A percentile compares a stretch with the other conserved stretches of the same genome.
Conservation (phyloP, 2,329 filamentous ascomycete genomes). For the Thielaviopsis punctulata region DNA sequence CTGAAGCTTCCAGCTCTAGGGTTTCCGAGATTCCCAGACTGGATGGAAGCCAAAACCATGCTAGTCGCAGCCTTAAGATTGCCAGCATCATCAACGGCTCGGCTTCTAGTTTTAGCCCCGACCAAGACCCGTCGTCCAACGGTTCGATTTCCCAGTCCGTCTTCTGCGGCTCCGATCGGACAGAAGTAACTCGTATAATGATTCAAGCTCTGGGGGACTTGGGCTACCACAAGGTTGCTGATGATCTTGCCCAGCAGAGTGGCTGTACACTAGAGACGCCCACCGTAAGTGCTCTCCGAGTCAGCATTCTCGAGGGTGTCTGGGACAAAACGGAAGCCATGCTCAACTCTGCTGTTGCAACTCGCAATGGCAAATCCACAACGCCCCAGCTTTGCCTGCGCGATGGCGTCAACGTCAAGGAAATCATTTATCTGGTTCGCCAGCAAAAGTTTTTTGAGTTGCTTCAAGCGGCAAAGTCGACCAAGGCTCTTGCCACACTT, state of each 20-base stretch:
- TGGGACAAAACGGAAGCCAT: conserved; percentile 79
- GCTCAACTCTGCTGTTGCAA: conserved; percentile 35
- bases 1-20: neutral
- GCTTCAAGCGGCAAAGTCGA: conserved; percentile 58
- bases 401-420: conserved; percentile 54
- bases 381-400: neutral
- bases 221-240: conserved; percentile 66
- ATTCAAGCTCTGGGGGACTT: conserved; percentile 83
- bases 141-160: conserved; percentile 19
- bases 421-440: conserved; percentile 75
- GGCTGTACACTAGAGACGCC: conserved; percentile 75
- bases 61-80: conserved; percentile 3
- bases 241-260: conserved; percentile 60
- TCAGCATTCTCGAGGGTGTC: conserved; percentile 59
- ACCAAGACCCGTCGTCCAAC: neutral
- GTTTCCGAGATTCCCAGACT: neutral
- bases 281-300: conserved; percentile 71
- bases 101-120: neutral
- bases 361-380: neutral
- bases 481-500: conserved; percentile 62
- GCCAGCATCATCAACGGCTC: conserved; percentile 10
- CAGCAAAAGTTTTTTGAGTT: conserved; percentile 93
- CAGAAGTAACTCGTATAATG: conserved; percentile 82
- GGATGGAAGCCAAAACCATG: neutral
- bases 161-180: conserved; percentile 62